Evolutionary conservation across 331 rosid species (phyloP).

Genomic region (Stylosanthes scabra): DNA sequence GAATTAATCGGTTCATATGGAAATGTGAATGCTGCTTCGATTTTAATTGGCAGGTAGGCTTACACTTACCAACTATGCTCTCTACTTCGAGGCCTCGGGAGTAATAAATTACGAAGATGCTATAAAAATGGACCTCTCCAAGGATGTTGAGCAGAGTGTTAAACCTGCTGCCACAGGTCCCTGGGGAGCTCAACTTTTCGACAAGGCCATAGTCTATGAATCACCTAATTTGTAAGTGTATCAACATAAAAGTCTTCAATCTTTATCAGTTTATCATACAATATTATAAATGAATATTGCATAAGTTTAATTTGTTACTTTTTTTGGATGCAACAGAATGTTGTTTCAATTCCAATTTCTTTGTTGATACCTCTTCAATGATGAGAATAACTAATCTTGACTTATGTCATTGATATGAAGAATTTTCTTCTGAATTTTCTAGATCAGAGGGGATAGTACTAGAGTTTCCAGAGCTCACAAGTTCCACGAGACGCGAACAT

Average conservation of each 20-base stretch:
- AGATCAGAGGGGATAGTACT: constrained; percentile 77
- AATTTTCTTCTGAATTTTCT: constrained; percentile 29
- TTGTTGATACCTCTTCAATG: not conserved
- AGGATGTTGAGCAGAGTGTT: constrained; percentile 60
- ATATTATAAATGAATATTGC: not conserved
- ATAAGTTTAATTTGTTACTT: not conserved
- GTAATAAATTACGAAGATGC: constrained; percentile 79
- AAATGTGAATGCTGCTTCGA: constrained; percentile 13
- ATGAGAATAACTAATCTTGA: not conserved
- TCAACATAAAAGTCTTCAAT: constrained; percentile 12
- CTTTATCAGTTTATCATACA: not conserved
- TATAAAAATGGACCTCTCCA: constrained; percentile 74
- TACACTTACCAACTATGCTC: constrained; percentile 83
- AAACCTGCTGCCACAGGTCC: constrained; percentile 84
- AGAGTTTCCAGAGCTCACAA: constrained; percentile 94
- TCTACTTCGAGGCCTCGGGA: constrained; percentile 93
- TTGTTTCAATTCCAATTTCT: constrained; percentile 18
- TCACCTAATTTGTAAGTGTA: constrained; percentile 71
- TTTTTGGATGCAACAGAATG: not conserved
- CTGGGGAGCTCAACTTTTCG: constrained; percentile 95
- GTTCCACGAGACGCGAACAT: constrained; percentile 94
- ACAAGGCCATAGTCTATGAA: constrained; percentile 82
- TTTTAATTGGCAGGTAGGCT: constrained; percentile 78
- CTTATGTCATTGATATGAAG: constrained; percentile 2
- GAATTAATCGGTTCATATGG: not conserved